These are phyloP conservation scores for Eucalyptus tenuipes DNA, from an alignment of 345 rosid genomes.

Conservation along the genomic window DNA sequence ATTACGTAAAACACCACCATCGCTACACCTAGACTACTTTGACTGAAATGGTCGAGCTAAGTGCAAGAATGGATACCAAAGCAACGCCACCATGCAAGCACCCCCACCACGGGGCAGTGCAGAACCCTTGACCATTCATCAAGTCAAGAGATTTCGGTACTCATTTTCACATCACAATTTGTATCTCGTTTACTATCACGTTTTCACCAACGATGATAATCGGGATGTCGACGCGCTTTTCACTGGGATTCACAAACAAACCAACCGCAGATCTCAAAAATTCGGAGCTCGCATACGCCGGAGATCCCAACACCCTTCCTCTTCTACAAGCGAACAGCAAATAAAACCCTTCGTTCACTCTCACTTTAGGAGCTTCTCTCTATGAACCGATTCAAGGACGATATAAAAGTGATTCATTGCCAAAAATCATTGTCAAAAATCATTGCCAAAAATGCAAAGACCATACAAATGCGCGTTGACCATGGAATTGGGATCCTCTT, in stretches of 20 bases:
- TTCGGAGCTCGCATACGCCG: fast-evolving
- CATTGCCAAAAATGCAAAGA: neutral
- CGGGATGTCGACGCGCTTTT: fast-evolving
- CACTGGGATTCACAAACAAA: no score
- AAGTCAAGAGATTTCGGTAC: fast-evolving
- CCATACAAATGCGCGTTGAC: neutral
- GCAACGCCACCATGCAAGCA: fast-evolving
- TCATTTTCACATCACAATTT: neutral
- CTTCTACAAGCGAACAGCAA: neutral
- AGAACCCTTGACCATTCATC: neutral
- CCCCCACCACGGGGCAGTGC: neutral
- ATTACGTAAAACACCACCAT: neutral
- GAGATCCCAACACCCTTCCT: no score
- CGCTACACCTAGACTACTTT: neutral
- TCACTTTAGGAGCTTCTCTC: neutral
- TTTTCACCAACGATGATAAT: neutral
- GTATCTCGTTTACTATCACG: no score
- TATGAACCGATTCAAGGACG: neutral
- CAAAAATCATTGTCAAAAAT: no score
- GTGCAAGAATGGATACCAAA: neutral
- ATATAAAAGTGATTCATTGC: fast-evolving
- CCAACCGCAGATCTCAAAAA: fast-evolving
- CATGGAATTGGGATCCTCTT: neutral
- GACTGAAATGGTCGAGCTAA: fast-evolving
- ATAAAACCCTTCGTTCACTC: neutral